Base-by-base conservation (phyloP, 2,329 filamentous ascomycete genomes). In the Cladosporium colombiae region DNA sequence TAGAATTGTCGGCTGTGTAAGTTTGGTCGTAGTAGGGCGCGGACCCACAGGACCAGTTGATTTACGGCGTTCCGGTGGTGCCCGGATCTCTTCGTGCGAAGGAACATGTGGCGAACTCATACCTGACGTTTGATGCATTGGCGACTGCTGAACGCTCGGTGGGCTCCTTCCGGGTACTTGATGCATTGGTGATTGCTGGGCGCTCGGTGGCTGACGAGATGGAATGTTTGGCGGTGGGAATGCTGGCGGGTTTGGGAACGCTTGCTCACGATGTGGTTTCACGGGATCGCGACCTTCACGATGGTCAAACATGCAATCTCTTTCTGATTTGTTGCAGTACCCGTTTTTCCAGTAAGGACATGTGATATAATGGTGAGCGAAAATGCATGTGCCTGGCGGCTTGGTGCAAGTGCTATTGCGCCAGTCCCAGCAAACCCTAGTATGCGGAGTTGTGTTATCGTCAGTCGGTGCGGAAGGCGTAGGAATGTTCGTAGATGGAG, bases 301-400 rank as follows among this genome's bases (percentile, higher is more conserved):
- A 11, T 62, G 59, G 14, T 52, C 59, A 13, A 44, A 52, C 4
- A 10, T 13, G 14, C 59, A 62, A 3, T 37, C 37, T 18, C 44
- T 33, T 10, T 66, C 68, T 21, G 50, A 16, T 14, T 66, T 67
- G 0, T 29, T 66, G 62, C 71, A 73, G 11, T 8, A 50, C 0
- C 64, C 61, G 11, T 46, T 23, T 5, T 50, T 62, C 72, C 71
- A 73, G 35, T 65, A 69, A 46, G 63, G 64, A 57, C 72, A 74
- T 2, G 71, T 72, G 21, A 66, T 65, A n/a, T 62, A 68, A 11
- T 57, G 53, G 53, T 75, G 73, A 23, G 73, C 70, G 49, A 67
- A 75, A 13, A 56, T 62, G 50, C 73, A 75, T 5, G 49, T 56
- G 31, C 63, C 50, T 7, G 67, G 69, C 13, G 64, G 27, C 11